Conservation (phyloP, 202 grass and related monocot genomes). For the Bolboschoenoplectus hybrid region DNA sequence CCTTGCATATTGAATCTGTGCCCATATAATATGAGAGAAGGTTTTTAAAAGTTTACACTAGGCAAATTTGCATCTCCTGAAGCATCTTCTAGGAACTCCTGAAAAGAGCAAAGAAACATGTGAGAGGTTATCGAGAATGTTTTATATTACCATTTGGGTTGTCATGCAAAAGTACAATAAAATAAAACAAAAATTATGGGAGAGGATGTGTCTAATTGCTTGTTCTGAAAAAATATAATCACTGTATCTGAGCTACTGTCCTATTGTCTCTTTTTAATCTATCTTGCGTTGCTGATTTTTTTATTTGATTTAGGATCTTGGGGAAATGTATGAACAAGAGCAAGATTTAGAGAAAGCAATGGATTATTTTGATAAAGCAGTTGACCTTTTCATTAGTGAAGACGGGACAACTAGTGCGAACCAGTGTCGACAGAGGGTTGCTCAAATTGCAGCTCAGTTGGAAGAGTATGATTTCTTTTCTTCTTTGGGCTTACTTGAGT, state of each 20-base stretch:
- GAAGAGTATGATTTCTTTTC: slow-evolving; percentile 46
- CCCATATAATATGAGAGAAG: not conserved
- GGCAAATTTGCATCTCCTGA: not conserved
- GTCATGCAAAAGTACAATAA: not conserved
- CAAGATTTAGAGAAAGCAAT: slow-evolving; percentile 47
- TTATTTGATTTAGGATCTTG: slow-evolving; percentile 46
- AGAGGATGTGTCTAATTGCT: not conserved
- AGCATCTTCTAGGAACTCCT: not conserved
- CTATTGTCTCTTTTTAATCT: slow-evolving; percentile 12
- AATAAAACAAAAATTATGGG: not conserved
- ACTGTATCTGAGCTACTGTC: not conserved
- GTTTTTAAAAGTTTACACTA: not conserved
- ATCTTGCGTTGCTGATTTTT: not conserved
- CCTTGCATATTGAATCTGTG: not conserved
- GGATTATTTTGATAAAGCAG: slow-evolving; percentile 47
- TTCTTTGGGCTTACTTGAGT: not conserved
- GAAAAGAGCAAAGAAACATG: not conserved
- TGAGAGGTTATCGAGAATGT: not conserved
- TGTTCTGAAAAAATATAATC: slow-evolving; percentile 10
- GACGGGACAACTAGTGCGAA: slow-evolving; percentile 50
- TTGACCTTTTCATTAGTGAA: slow-evolving; percentile 52
- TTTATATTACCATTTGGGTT: not conserved
- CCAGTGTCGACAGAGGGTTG: slow-evolving; percentile 53
- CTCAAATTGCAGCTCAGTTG: slow-evolving; percentile 52
- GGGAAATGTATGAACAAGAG: slow-evolving; percentile 52